These are phyloP conservation scores for Pleurotus citrinopileatus DNA, from an alignment of 768 basidiomycete species.

Conservation along the genomic window DNA sequence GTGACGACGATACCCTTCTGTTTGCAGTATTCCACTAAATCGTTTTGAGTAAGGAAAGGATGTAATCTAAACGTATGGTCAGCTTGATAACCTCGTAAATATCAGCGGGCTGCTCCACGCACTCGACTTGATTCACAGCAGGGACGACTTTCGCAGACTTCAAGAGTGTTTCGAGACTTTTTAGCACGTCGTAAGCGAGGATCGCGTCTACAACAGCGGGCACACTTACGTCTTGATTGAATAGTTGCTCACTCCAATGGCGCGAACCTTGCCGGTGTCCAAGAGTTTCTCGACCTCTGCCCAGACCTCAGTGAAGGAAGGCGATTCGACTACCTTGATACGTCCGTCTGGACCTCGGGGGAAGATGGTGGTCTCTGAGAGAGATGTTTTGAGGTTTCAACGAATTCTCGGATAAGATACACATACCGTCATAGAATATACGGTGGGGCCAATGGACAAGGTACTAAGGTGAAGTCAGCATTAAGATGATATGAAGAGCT, in stretches of 20 bases:
- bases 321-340: constrained; percentile 26
- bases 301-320: constrained; percentile 42
- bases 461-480: constrained; percentile 29
- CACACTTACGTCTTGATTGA: constrained; percentile 47
- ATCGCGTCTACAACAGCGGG: neutral
- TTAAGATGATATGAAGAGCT: too few relatives aligned
- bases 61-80: constrained; percentile 31
- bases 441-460: constrained; percentile 51
- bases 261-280: constrained; percentile 41
- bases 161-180: constrained; percentile 36
- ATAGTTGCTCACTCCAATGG: constrained; percentile 62
- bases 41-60: constrained; percentile 47
- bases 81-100: neutral
- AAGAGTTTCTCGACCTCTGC: constrained; percentile 48
- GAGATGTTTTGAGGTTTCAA: neutral
- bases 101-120: constrained; percentile 10
- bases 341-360: constrained; percentile 30
- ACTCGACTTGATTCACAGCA: constrained; percentile 50
- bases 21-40: constrained; percentile 43
- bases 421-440: constrained; percentile 27
- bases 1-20: constrained; percentile 46
- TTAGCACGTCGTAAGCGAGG: neutral
- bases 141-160: constrained; percentile 40
- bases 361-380: constrained; percentile 16
- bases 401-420: neutral